phyloP scores from a whole-genome alignment of 129 eudicot genomes.

The Flaveria trinervia region DNA sequence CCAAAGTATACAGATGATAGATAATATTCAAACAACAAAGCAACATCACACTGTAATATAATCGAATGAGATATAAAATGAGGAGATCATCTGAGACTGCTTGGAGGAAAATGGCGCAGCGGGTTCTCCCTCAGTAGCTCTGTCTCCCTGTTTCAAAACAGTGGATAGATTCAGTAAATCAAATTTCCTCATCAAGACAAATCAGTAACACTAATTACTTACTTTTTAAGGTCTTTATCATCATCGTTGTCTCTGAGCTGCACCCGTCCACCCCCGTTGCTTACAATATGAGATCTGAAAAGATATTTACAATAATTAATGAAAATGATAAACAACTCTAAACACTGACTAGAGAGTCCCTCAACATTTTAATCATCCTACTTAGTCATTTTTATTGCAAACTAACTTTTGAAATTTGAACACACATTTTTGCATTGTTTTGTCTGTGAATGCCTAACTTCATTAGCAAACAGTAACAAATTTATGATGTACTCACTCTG shows the following conservation, averaged over 20 bases:
- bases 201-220: constrained; percentile 26
- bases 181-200: background rate
- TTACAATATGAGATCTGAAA: constrained; percentile 43
- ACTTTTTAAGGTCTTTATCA: constrained; percentile 69
- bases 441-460: background rate
- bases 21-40: constrained; percentile 28
- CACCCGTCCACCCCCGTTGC: constrained; percentile 42
- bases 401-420: background rate
- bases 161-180: background rate
- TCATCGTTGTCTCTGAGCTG: constrained; percentile 55
- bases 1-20: background rate
- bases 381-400: background rate
- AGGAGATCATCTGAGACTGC: constrained; percentile 55
- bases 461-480: background rate
- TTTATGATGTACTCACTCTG: constrained; percentile 48
- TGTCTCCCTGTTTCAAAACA: constrained; percentile 54
- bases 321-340: background rate
- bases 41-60: background rate
- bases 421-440: background rate
- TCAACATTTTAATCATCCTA: background rate
- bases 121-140: constrained; percentile 85
- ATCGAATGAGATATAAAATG: constrained; percentile 2
- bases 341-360: background rate
- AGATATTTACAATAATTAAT: background rate
- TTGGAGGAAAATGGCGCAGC: constrained; percentile 63